Percentiles rank a stretch among this genome's conserved stretches.
Evolutionary conservation across 139 green algal genomes (phyloP).

Genomic region (Tetratostichococcus sp.): DNA sequence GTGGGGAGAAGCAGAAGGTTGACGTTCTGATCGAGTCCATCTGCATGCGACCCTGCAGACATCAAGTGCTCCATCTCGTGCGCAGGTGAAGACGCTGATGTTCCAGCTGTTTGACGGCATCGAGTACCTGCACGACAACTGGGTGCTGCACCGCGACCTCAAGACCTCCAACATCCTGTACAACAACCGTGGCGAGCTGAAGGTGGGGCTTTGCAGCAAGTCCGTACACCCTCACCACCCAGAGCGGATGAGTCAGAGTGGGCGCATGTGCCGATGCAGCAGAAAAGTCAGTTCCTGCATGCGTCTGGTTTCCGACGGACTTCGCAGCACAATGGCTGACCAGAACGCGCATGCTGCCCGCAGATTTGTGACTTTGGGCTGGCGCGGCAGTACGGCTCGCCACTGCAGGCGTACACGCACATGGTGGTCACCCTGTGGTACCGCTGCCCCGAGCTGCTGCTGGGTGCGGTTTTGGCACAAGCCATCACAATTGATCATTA

Average conservation of each 20-base stretch:
- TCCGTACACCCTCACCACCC: too few relatives aligned
- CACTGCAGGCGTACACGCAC: slow-evolving; percentile 62
- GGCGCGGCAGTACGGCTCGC: slow-evolving; percentile 71
- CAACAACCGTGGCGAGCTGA: slow-evolving; percentile 88
- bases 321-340: too few relatives aligned
- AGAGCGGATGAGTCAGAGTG: too few relatives aligned
- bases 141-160: slow-evolving; percentile 85
- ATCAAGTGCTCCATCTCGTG: too few relatives aligned
- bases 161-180: slow-evolving; percentile 99
- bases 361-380: slow-evolving; percentile 97
- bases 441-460: slow-evolving; percentile 81
- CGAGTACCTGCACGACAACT: slow-evolving; percentile 88
- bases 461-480: slow-evolving; percentile 68
- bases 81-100: slow-evolving; percentile 63
- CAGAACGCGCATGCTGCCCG: neutral
- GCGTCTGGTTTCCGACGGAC: too few relatives aligned
- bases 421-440: slow-evolving; percentile 87
- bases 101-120: slow-evolving; percentile 83
- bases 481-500: neutral
- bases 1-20: too few relatives aligned
- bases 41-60: too few relatives aligned
- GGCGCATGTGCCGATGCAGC: too few relatives aligned
- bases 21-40: too few relatives aligned
- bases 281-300: too few relatives aligned
- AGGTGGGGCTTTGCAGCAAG: slow-evolving; percentile 23